Evolutionary conservation across 1,139 yeast genomes (phyloP).

Genomic region (Saccharomyces hybrid): DNA sequence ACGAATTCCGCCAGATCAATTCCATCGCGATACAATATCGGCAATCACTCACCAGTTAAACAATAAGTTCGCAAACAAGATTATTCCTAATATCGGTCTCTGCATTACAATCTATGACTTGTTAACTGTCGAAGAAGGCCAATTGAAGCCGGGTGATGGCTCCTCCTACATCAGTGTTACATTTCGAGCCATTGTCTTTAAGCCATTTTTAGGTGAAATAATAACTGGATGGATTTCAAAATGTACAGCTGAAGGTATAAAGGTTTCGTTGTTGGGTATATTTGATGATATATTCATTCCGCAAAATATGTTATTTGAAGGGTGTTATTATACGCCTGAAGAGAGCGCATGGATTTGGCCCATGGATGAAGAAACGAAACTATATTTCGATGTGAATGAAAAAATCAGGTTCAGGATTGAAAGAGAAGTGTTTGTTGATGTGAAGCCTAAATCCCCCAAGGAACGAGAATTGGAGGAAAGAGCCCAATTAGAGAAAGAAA

Average conservation of each 20-base stretch:
- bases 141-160: constrained; percentile 94
- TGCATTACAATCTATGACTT: constrained; percentile 82
- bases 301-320: constrained; percentile 68
- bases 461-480: constrained; percentile 39
- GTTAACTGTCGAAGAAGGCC: constrained; percentile 72
- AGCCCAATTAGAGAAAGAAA: constrained; percentile 22
- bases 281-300: constrained; percentile 92
- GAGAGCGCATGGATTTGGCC: constrained; percentile 98
- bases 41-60: constrained; percentile 77
- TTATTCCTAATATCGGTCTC: constrained; percentile 75
- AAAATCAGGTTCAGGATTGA: constrained; percentile 86
- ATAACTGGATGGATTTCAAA: constrained; percentile 89
- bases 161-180: constrained; percentile 70
- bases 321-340: constrained; percentile 55
- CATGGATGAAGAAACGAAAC: constrained; percentile 58
- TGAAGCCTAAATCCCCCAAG: constrained; percentile 64
- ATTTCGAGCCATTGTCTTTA: constrained; percentile 73
- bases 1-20: constrained; percentile 80
- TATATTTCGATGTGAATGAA: constrained; percentile 83
- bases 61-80: constrained; percentile 74
- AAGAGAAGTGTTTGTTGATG: constrained; percentile 75
- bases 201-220: constrained; percentile 93
- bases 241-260: constrained; percentile 79
- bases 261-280: constrained; percentile 55
- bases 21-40: constrained; percentile 52